Conservation (phyloP, 257 asterid genomes). For the Parsonsia alboflavescens region DNA sequence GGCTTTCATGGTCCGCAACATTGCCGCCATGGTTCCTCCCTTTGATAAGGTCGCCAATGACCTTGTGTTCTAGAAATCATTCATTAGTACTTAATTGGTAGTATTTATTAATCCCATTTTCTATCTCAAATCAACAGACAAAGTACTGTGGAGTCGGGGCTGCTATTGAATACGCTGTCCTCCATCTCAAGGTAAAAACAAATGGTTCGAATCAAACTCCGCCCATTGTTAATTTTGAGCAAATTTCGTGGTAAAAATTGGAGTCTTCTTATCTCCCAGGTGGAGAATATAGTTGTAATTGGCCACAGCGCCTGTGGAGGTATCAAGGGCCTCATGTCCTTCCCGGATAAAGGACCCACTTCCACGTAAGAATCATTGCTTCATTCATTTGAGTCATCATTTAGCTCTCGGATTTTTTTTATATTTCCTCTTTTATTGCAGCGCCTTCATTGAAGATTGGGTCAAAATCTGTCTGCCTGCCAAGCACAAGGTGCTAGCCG, state of each 20-base stretch:
- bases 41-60: constrained; percentile 58
- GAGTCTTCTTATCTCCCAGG: constrained; percentile 26
- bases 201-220: neutral
- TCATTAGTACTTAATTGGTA: too few species aligned
- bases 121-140: constrained; percentile 37
- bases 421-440: constrained; percentile 18
- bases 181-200: constrained; percentile 65
- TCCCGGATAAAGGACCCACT: constrained; percentile 60
- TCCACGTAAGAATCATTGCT: constrained; percentile 43
- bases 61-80: neutral
- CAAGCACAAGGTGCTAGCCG: constrained; percentile 55
- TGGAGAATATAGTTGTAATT: constrained; percentile 70
- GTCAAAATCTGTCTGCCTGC: constrained; percentile 80
- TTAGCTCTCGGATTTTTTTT: neutral
- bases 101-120: neutral
- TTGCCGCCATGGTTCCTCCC: constrained; percentile 92
- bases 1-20: constrained; percentile 75
- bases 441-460: constrained; percentile 97
- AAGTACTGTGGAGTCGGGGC: constrained; percentile 73
- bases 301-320: constrained; percentile 99
- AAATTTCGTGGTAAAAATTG: neutral
- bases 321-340: constrained; percentile 91
- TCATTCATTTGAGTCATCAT: neutral
- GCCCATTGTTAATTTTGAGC: neutral
- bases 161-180: constrained; percentile 82